Evolutionary conservation across 1,284 basidiomycete genomes (phyloP).

Genomic region (Cystobasidium slooffiae): DNA sequence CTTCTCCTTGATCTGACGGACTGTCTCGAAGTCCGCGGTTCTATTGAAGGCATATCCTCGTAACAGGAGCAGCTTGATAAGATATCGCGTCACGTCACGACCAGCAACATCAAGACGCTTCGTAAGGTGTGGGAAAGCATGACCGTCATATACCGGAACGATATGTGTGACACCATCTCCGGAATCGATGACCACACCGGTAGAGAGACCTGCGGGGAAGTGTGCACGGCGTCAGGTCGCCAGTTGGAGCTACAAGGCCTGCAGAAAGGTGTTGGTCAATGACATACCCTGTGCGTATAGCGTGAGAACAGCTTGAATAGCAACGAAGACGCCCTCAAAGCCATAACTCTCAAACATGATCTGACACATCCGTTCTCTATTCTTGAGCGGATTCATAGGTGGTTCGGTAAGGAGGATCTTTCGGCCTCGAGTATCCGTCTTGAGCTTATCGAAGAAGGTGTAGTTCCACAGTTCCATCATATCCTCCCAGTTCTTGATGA

Average conservation of each 20-base stretch:
- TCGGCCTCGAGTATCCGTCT: conserved; percentile 80
- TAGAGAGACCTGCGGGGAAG: conserved; percentile 78
- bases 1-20: conserved; percentile 98
- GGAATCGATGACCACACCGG: conserved; percentile 97
- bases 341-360: conserved; percentile 99
- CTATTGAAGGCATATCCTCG: conserved; percentile 99
- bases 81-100: conserved; percentile 94
- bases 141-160: conserved; percentile 97
- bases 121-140: conserved; percentile 90
- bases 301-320: conserved; percentile 97
- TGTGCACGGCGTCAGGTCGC: not conserved
- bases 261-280: not conserved
- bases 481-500: conserved; percentile 98
- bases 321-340: conserved; percentile 93
- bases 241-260: not conserved
- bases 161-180: conserved; percentile 99
- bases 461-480: conserved; percentile 99
- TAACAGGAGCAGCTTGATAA: conserved; percentile 98
- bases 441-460: conserved; percentile 94
- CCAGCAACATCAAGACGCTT: conserved; percentile 95
- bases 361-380: conserved; percentile 91
- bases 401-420: conserved; percentile 97
- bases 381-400: conserved; percentile 98
- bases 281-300: conserved; percentile 88
- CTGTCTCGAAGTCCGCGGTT: conserved; percentile 98